Conservation (phyloP, 108 stramenopile genomes). For the Schizochytrium sp. region DNA sequence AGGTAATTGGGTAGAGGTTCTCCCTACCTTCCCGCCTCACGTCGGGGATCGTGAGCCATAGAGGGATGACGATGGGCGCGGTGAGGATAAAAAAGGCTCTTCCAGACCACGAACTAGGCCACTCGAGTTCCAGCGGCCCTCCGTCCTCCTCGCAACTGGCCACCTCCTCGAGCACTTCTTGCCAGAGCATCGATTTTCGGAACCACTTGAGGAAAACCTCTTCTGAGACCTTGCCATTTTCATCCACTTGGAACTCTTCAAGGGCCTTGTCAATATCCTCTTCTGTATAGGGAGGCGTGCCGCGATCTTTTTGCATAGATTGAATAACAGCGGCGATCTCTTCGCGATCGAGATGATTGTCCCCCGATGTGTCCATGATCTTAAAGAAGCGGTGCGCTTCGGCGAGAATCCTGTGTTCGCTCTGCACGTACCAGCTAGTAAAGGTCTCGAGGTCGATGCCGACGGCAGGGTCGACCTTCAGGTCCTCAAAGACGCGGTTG, state of each 20-base stretch:
- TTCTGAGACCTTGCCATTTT: constrained; percentile 27
- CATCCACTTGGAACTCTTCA: constrained; percentile 57
- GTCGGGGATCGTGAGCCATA: constrained; percentile 68
- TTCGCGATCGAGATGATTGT: not conserved
- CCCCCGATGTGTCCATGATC: not conserved
- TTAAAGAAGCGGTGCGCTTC: not conserved
- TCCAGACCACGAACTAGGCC: constrained; percentile 32
- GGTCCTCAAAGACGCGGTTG: not conserved
- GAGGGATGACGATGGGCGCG: constrained; percentile 51
- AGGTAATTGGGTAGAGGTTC: constrained; percentile 68
- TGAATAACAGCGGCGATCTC: not conserved
- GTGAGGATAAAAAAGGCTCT: constrained; percentile 50
- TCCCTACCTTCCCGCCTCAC: constrained; percentile 56
- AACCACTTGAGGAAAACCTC: constrained; percentile 68
- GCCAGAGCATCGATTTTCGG: constrained; percentile 50
- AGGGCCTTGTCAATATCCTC: constrained; percentile 55
- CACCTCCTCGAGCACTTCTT: constrained; percentile 47
- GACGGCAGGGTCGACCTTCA: not conserved
- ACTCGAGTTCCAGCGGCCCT: constrained; percentile 38
- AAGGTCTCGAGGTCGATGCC: not conserved
- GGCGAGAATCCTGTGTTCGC: not conserved
- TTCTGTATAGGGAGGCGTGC: constrained; percentile 45
- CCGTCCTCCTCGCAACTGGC: constrained; percentile 55
- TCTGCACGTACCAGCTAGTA: not conserved
- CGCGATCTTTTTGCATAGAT: not conserved